These are phyloP conservation scores for Begonia loranthoides DNA, from an alignment of 306 rosid genomes.

Conservation along the genomic window DNA sequence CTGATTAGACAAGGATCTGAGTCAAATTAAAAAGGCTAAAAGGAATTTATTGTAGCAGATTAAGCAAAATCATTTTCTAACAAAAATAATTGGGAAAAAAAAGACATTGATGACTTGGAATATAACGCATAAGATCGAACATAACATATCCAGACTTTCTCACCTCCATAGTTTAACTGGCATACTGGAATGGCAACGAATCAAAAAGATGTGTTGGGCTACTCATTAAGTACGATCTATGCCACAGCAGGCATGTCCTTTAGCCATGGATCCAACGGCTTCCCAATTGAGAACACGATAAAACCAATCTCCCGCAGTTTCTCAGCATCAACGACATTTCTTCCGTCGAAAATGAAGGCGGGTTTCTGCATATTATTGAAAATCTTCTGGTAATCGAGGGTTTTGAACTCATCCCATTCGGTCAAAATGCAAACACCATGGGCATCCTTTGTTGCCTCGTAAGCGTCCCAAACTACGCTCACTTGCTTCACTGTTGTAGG, in stretches of 20 bases:
- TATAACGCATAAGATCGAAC: no score
- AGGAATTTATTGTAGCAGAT: no score
- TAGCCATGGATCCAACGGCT: constrained; percentile 85
- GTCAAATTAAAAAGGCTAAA: no score
- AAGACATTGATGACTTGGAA: no score
- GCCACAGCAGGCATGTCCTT: constrained; percentile 94
- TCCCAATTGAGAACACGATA: constrained; percentile 81
- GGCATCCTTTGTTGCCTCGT: constrained; percentile 76
- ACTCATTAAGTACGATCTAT: constrained; percentile 9
- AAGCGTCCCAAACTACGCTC: constrained; percentile 69
- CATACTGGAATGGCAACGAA: no score
- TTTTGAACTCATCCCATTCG: constrained; percentile 95
- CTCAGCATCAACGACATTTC: constrained; percentile 39
- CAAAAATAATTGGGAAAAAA: no score
- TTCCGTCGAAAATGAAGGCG: constrained; percentile 76
- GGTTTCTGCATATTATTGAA: constrained; percentile 81
- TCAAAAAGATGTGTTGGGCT: no score
- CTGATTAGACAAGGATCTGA: no score
- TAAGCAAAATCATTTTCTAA: no score
- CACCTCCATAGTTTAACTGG: no score
- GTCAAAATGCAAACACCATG: constrained; percentile 80
- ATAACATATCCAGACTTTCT: no score
- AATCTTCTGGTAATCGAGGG: constrained; percentile 64
- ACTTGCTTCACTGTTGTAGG: constrained; percentile 75
- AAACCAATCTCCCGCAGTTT: constrained; percentile 76